These are phyloP conservation scores for Phylloporus sp. DNA, from an alignment of 768 basidiomycete genomes.

Conservation along the genomic window DNA sequence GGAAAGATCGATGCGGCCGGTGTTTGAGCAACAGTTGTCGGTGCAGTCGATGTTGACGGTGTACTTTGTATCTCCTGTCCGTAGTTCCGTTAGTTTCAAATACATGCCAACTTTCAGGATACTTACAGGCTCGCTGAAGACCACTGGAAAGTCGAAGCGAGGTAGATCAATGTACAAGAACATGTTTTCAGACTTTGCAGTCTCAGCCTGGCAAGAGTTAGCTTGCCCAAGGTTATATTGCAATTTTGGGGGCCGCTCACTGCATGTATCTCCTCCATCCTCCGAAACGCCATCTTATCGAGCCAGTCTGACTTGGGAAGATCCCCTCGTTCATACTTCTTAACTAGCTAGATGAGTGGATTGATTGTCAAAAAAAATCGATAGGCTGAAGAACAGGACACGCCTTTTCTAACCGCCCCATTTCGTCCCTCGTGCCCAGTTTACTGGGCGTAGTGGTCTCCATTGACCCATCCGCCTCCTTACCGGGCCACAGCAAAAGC, in stretches of 20 bases:
- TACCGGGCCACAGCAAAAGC: conserved; percentile 74
- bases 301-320: conserved; percentile 94
- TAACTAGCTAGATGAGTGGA: conserved; percentile 59
- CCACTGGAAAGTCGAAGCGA: conserved; percentile 94
- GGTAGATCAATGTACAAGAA: conserved; percentile 96
- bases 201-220: conserved; percentile 64
- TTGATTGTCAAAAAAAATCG: background rate
- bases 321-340: conserved; percentile 95
- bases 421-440: conserved; percentile 75
- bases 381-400: conserved; percentile 1
- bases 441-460: conserved; percentile 89
- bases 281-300: conserved; percentile 87
- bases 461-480: conserved; percentile 81
- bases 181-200: conserved; percentile 88
- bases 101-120: background rate
- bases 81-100: background rate
- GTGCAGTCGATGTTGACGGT: conserved; percentile 40
- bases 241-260: conserved; percentile 40
- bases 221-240: background rate
- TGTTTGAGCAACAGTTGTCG: conserved; percentile 41
- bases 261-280: conserved; percentile 92
- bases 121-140: conserved; percentile 86
- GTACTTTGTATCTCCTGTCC: conserved; percentile 39
- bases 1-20: conserved; percentile 40
- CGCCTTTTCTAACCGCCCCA: conserved; percentile 93